Percentiles rank a stretch among this genome's conserved stretches.
Evolutionary conservation across 441 rosid species (phyloP).

Genomic region (Sinapis alba): DNA sequence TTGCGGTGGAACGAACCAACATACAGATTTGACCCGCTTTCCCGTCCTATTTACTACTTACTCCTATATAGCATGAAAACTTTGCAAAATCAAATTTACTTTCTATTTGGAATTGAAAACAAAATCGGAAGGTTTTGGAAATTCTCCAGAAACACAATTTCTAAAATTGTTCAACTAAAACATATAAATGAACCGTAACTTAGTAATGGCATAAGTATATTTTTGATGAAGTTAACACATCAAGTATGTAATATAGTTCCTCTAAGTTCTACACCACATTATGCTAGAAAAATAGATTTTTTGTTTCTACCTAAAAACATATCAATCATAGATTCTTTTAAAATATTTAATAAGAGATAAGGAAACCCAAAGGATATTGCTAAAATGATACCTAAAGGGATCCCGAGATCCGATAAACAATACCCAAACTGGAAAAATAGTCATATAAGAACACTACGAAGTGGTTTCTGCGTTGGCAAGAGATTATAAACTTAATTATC

Average conservation of each 20-base stretch:
- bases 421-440: not conserved
- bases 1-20: too few relatives aligned
- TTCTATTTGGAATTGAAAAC: too few relatives aligned
- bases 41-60: too few relatives aligned
- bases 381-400: slow-evolving; percentile 4
- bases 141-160: too few relatives aligned
- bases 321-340: not conserved
- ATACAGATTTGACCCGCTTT: too few relatives aligned
- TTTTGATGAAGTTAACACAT: slow-evolving; percentile 1
- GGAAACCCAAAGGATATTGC: slow-evolving; percentile 2
- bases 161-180: too few relatives aligned
- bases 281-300: not conserved
- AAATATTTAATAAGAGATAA: slow-evolving; percentile 2
- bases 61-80: too few relatives aligned
- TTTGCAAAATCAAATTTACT: too few relatives aligned
- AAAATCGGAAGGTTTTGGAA: too few relatives aligned
- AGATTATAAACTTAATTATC: not conserved
- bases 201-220: not conserved
- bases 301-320: slow-evolving; percentile 3
- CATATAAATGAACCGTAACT: not conserved
- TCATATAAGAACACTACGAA: not conserved
- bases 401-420: not conserved
- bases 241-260: not conserved
- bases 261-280: not conserved
- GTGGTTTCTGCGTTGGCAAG: slow-evolving; percentile 2